These are phyloP conservation scores for Guadua angustifolia DNA, from an alignment of 176 grass and related monocot genomes.

Conservation along the genomic window DNA sequence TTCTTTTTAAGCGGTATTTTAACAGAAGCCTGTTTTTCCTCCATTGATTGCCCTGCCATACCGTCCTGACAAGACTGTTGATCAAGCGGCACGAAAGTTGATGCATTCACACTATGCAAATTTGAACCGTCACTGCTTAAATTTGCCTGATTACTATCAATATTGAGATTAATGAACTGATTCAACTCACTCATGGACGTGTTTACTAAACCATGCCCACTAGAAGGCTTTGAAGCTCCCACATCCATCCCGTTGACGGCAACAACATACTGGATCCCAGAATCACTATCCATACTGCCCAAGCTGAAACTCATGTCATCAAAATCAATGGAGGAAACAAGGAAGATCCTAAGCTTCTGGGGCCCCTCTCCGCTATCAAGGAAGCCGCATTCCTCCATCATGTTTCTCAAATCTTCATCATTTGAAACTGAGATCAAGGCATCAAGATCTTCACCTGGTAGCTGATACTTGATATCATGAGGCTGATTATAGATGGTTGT, in stretches of 20 bases:
- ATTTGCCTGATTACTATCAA: slow-evolving; percentile 51
- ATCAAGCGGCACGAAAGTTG: slow-evolving; percentile 42
- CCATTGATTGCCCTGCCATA: slow-evolving; percentile 27
- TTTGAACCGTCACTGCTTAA: slow-evolving; percentile 45
- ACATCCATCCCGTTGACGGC: slow-evolving; percentile 85
- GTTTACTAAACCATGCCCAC: slow-evolving; percentile 63
- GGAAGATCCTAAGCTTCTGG: slow-evolving; percentile 88
- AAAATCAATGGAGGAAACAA: slow-evolving; percentile 75
- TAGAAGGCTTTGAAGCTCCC: slow-evolving; percentile 52
- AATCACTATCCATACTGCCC: slow-evolving; percentile 85
- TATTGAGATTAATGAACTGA: slow-evolving; percentile 74
- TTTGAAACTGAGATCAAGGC: slow-evolving; percentile 81
- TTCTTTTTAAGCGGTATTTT: slow-evolving; percentile 39
- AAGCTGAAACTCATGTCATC: slow-evolving; percentile 78
- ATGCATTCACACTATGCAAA: slow-evolving; percentile 40
- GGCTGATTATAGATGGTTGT: slow-evolving; percentile 63
- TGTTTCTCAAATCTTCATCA: slow-evolving; percentile 89
- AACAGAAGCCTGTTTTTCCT: slow-evolving; percentile 31
- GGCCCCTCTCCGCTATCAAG: slow-evolving; percentile 70
- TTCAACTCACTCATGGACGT: slow-evolving; percentile 61
- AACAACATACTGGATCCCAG: slow-evolving; percentile 88
- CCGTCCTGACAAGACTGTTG: slow-evolving; percentile 56
- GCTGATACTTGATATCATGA: slow-evolving; percentile 88
- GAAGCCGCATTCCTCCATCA: slow-evolving; percentile 87
- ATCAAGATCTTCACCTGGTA: slow-evolving; percentile 92